Percentiles rank a stretch among this genome's conserved stretches.
phyloP scores from a whole-genome alignment of 495 filamentous ascomycete species.

The Xylaria longipes region DNA sequence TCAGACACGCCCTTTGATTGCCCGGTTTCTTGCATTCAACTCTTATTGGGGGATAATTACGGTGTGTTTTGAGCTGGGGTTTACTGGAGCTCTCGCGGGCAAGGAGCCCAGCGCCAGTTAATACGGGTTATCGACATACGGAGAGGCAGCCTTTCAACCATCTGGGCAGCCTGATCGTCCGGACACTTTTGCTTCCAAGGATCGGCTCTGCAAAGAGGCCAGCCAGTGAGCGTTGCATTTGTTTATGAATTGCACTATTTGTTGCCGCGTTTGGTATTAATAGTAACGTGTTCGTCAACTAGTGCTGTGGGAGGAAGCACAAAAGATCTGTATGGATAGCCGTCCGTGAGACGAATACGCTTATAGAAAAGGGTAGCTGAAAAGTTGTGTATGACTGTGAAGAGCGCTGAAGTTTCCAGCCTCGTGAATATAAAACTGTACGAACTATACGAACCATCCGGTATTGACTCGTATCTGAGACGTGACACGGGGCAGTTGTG shows the following conservation, averaged over 20 bases:
- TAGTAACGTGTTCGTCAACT: background rate
- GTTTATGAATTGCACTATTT: slow-evolving; percentile 7
- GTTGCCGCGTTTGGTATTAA: background rate
- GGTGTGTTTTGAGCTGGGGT: background rate
- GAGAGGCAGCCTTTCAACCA: background rate
- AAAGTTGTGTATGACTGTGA: background rate
- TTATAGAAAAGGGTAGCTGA: background rate
- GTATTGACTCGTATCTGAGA: background rate
- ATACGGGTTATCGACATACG: background rate
- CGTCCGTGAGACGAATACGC: slow-evolving; percentile 32
- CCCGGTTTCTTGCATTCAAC: background rate
- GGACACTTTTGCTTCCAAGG: background rate
- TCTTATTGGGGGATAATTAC: background rate
- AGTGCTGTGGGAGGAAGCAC: slow-evolving; percentile 31
- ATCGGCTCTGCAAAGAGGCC: background rate
- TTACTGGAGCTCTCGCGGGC: background rate
- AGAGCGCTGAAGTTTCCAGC: background rate
- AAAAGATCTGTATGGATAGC: slow-evolving; percentile 34
- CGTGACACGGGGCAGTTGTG: slow-evolving; percentile 22
- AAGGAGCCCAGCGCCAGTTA: background rate
- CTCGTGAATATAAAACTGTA: slow-evolving; percentile 2
- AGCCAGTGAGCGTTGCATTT: slow-evolving; percentile 6
- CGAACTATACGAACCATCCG: background rate
- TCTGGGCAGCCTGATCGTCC: background rate
- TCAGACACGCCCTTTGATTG: background rate